Conservation (phyloP, 176 grass and related monocot species). For the Coix lacrymajobi region DNA sequence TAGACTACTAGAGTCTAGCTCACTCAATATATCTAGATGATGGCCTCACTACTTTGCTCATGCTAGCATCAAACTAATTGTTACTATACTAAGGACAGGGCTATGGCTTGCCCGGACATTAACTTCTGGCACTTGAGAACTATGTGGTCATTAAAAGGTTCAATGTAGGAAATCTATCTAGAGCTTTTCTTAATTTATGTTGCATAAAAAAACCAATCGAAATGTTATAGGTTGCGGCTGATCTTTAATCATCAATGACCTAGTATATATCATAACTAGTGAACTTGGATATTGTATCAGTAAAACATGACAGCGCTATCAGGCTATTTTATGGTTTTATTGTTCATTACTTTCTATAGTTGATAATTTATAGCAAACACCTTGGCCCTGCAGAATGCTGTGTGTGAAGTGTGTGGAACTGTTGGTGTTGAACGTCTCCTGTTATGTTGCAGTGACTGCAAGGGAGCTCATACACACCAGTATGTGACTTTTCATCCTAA, state of each 20-base stretch:
- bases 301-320: neutral
- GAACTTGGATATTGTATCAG: neutral
- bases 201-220: too few relatives aligned
- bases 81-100: too few relatives aligned
- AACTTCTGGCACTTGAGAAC: too few relatives aligned
- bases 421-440: slow-evolving; percentile 22
- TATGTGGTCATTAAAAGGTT: too few relatives aligned
- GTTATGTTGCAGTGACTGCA: slow-evolving; percentile 24
- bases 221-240: too few relatives aligned
- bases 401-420: slow-evolving; percentile 33
- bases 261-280: too few relatives aligned
- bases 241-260: too few relatives aligned
- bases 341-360: neutral
- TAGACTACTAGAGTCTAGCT: neutral
- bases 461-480: slow-evolving; percentile 2
- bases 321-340: neutral
- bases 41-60: neutral
- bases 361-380: too few relatives aligned
- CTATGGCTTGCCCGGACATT: too few relatives aligned
- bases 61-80: neutral
- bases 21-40: neutral
- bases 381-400: slow-evolving; percentile 14
- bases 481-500: slow-evolving; percentile 19
- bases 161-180: too few relatives aligned
- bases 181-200: too few relatives aligned